Base-by-base conservation (phyloP, 352 stramenopile species). In the Phytophthora pisi region DNA sequence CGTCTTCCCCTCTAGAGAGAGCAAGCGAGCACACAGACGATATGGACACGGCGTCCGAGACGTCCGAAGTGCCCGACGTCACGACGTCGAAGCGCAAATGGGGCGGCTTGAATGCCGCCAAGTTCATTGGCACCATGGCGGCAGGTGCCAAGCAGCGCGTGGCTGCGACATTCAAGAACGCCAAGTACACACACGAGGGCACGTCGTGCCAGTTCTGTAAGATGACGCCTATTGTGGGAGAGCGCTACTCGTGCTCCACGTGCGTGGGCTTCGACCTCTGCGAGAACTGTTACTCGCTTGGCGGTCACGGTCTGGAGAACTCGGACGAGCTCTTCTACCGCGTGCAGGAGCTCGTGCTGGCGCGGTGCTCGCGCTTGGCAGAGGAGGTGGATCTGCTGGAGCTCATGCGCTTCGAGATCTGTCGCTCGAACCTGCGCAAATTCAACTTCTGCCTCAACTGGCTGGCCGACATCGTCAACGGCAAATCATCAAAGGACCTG, bases 401-500 rank as follows among this genome's bases (percentile, higher is more conserved):
- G 70, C 76, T 95, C 20, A 75, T 95, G 65, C 88, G 88, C 20
- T 95, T 93, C 58, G 88, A 95, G 67, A 95, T 95, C 53, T 95
- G 88, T 43, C 82, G 84, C 50, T 90, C 81, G n/a, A 95, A 92
- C 42, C 56, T 95, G 60, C 87, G 87, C 67, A 95, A 95, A 66
- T 95, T 93, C 53, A 91, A 72, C 42, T 95, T 95, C 54, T 91
- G 84, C 26, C 75, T 92, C 60, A 91, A 93, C 57, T 95, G 87
- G 87, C 68, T 95, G 26, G 85, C 84, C 42, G 87, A 95, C 59
- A 91, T 95, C 49, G 66, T 95, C 51, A 90, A 87, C 60, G 87
- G 87, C 64, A 92, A 92, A 70, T 81, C 72, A 16, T 92, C 83
- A 2, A 74, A 77, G 38, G 84, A 95, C 40, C 62, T 95, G 16